phyloP scores from a whole-genome alignment of 768 basidiomycete species.

The Clitopilus passeckerianus region DNA sequence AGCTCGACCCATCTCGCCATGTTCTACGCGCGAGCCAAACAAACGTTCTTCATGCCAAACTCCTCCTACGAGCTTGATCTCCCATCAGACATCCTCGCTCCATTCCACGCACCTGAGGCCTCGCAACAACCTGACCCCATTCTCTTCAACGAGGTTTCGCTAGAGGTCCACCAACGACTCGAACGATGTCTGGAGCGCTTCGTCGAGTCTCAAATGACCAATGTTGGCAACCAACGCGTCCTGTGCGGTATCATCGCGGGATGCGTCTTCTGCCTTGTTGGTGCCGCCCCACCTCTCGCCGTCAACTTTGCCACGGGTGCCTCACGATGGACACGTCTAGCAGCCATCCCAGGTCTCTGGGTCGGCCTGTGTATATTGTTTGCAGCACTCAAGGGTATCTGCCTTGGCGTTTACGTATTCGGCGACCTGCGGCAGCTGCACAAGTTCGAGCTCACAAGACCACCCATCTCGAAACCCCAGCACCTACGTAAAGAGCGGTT shows the following conservation, averaged over 20 bases:
- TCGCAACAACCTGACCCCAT: conserved; percentile 60
- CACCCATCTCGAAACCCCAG: conserved; percentile 51
- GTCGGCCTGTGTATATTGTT: conserved; percentile 59
- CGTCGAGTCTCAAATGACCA: conserved; percentile 63
- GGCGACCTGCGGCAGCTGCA: conserved; percentile 76
- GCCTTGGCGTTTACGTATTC: conserved; percentile 74
- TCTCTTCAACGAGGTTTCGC: conserved; percentile 54
- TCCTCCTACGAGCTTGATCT: conserved; percentile 70
- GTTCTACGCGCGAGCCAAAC: conserved; percentile 76
- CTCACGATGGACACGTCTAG: conserved; percentile 53
- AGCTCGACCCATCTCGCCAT: conserved; percentile 55
- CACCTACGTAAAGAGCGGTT: conserved; percentile 22
- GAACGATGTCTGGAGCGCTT: conserved; percentile 62
- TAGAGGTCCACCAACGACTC: conserved; percentile 54
- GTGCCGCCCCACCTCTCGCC: conserved; percentile 42
- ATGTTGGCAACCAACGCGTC: conserved; percentile 66
- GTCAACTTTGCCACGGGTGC: conserved; percentile 40
- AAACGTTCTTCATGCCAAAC: conserved; percentile 74
- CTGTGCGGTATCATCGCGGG: conserved; percentile 69
- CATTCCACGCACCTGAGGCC: conserved; percentile 42
- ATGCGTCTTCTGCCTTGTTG: conserved; percentile 38
- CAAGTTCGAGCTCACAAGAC: conserved; percentile 72
- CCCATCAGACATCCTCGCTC: conserved; percentile 58
- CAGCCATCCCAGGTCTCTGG: conserved; percentile 66
- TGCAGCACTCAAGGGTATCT: conserved; percentile 66